Base-by-base conservation (phyloP, 495 filamentous ascomycete genomes). In the Tuber magnatum region DNA sequence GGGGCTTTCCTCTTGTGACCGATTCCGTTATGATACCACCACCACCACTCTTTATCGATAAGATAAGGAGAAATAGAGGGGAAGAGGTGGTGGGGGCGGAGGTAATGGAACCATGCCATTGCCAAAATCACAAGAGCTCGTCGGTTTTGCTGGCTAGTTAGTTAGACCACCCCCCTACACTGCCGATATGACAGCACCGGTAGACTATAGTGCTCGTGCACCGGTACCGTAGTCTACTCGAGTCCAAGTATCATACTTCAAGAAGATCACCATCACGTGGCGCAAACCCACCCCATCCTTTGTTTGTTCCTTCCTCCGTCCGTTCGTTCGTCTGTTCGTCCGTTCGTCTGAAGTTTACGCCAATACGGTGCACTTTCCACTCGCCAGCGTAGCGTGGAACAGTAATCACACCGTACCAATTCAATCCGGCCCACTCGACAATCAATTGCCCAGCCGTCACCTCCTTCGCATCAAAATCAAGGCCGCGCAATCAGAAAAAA, bases 311-410 rank as follows among this genome's bases (percentile, higher is more conserved):
- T 56, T 56, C n/a, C n/a, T 56, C 32, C 56, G 10, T 35, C 28
- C 56, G 3, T 65, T 35, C 28, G 56, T 28, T 35, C 56, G 28
- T 14, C n/a, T 24, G 56, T 28, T 35, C 56, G 28, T 14, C 51
- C n/a, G 51, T 65, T 65, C 56, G 56, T 65, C 56, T 65, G 56
- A 65, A 35, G 28, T 65, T 65, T 65, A 65, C 48, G n/a, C 48
- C 48, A 9, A 24, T 28, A 56, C 24, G 2, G 9, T n/a, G 12
- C 48, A 28, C 24, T 56, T 56, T 56, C 48, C 9, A 3, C 24
- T 28, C 48, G 9, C 9, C 1, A 18, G 56, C 12, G 14, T 35
- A 65, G 28, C 28, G 35, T 28, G 6, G 28, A 65, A 65, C 12
- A 35, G 14, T 35, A 35, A 65, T 35, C n/a, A 16, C 35, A 18